These are phyloP conservation scores for Trichoderma pleuroti DNA, from an alignment of 2,329 filamentous ascomycete species.

Conservation along the genomic window DNA sequence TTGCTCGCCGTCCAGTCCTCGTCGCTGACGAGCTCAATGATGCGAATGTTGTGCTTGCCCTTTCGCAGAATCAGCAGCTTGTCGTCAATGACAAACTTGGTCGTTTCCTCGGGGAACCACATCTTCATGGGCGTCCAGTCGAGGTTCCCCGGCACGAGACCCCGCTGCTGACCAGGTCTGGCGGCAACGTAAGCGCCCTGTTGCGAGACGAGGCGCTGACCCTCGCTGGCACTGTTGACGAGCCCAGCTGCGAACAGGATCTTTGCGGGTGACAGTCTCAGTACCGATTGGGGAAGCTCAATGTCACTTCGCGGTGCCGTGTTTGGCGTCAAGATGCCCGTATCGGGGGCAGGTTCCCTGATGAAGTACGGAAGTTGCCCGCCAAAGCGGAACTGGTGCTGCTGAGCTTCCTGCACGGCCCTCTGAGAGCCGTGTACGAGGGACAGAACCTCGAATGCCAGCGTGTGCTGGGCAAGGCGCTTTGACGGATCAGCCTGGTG, in stretches of 20 bases:
- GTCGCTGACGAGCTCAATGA: slow-evolving; percentile 58
- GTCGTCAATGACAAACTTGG: slow-evolving; percentile 58
- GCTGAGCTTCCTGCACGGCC: slow-evolving; percentile 59
- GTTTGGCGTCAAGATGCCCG: slow-evolving; percentile 39
- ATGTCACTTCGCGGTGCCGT: slow-evolving; percentile 53
- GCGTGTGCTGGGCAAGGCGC: slow-evolving; percentile 74
- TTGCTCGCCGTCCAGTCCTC: slow-evolving; percentile 50
- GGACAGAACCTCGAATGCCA: slow-evolving; percentile 78
- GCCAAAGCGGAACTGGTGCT: slow-evolving; percentile 51
- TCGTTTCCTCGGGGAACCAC: slow-evolving; percentile 55
- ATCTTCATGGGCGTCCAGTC: slow-evolving; percentile 60
- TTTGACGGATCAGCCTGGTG: slow-evolving; percentile 66
- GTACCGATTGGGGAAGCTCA: slow-evolving; percentile 55
- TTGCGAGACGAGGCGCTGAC: slow-evolving; percentile 52
- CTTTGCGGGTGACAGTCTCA: slow-evolving; percentile 54
- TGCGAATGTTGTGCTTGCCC: slow-evolving; percentile 61
- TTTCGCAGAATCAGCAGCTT: slow-evolving; percentile 58
- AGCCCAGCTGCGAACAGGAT: slow-evolving; percentile 61
- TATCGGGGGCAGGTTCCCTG: slow-evolving; percentile 30
- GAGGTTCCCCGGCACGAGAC: slow-evolving; percentile 49
- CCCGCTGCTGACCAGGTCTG: slow-evolving; percentile 40
- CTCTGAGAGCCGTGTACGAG: slow-evolving; percentile 69
- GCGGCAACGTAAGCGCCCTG: slow-evolving; percentile 61
- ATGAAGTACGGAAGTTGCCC: slow-evolving; percentile 30
- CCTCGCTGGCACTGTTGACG: slow-evolving; percentile 53